These are phyloP conservation scores for Lippia alba DNA, from an alignment of 305 asterid genomes.

Conservation along the genomic window DNA sequence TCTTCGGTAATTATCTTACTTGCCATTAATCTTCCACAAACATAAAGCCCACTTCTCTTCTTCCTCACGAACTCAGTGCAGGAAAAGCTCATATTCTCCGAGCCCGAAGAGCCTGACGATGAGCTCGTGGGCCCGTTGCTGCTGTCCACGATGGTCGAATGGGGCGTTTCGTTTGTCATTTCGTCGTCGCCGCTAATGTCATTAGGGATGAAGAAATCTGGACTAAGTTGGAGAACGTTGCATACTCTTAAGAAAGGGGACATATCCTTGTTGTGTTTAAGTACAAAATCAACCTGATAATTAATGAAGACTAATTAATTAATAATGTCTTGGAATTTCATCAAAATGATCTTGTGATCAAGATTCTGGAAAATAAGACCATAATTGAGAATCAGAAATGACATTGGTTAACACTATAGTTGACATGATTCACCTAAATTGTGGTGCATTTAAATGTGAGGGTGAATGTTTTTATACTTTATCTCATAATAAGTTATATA, in stretches of 20 bases:
- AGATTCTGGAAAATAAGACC: neutral
- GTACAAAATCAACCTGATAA: slow-evolving; percentile 75
- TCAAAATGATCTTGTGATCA: slow-evolving; percentile 9
- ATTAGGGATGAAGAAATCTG: slow-evolving; percentile 91
- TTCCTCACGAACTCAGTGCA: slow-evolving; percentile 79
- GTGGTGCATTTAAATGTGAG: neutral
- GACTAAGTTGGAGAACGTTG: slow-evolving; percentile 77
- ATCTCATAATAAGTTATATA: neutral
- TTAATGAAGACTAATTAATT: neutral
- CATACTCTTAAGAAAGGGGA: slow-evolving; percentile 79
- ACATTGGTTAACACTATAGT: neutral
- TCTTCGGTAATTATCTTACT: slow-evolving; percentile 63
- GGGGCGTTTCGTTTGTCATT: slow-evolving; percentile 60
- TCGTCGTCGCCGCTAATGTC: slow-evolving; percentile 74
- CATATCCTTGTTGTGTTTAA: slow-evolving; percentile 70
- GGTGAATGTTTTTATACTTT: neutral
- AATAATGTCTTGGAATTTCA: neutral
- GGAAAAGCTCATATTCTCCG: slow-evolving; percentile 75
- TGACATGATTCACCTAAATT: neutral
- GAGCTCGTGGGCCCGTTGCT: slow-evolving; percentile 57
- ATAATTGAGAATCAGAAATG: neutral
- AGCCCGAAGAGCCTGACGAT: slow-evolving; percentile 66
- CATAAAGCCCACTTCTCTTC: slow-evolving; percentile 78
- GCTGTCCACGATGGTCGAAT: slow-evolving; percentile 69
- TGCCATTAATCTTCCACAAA: slow-evolving; percentile 64